These are phyloP conservation scores for Allantophomopsis cytisporea DNA, from an alignment of 2,329 filamentous ascomycete species.

Conservation along the genomic window DNA sequence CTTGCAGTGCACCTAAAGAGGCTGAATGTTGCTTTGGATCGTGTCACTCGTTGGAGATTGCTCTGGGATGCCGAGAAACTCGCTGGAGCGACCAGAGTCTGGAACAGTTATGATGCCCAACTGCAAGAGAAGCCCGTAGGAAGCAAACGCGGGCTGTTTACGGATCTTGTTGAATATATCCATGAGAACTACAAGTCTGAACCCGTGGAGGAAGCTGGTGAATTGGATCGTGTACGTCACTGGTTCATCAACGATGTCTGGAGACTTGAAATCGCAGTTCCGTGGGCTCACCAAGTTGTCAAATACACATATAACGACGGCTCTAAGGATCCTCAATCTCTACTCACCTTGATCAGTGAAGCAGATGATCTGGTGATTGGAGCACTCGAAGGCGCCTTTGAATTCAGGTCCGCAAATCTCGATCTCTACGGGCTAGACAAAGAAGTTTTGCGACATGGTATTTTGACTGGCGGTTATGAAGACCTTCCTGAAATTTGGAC, in stretches of 20 bases:
- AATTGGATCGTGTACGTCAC: constrained; percentile 68
- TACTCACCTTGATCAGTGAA: constrained; percentile 30
- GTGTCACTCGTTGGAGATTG: constrained; percentile 61
- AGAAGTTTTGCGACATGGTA: constrained; percentile 51
- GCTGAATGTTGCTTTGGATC: constrained; percentile 52
- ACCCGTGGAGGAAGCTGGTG: constrained; percentile 47
- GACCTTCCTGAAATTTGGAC: constrained; percentile 78
- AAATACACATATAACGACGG: constrained; percentile 56
- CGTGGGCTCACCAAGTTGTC: constrained; percentile 67
- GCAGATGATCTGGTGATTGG: constrained; percentile 62
- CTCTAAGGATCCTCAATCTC: constrained; percentile 35
- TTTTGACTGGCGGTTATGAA: constrained; percentile 49
- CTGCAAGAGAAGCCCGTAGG: constrained; percentile 42
- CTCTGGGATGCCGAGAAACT: constrained; percentile 89
- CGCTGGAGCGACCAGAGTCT: constrained; percentile 64
- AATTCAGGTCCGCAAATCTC: constrained; percentile 60
- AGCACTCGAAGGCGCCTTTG: constrained; percentile 46
- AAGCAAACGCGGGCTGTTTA: constrained; percentile 56
- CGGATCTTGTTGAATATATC: constrained; percentile 63
- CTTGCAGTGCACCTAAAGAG: constrained; percentile 59
- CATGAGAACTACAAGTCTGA: constrained; percentile 64
- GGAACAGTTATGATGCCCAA: constrained; percentile 66
- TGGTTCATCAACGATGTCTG: constrained; percentile 74
- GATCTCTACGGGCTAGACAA: constrained; percentile 58
- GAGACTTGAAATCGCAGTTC: constrained; percentile 60